These are phyloP conservation scores for Diaporthe aspalathi DNA, from an alignment of 2,329 filamentous ascomycete species.

Conservation along the genomic window DNA sequence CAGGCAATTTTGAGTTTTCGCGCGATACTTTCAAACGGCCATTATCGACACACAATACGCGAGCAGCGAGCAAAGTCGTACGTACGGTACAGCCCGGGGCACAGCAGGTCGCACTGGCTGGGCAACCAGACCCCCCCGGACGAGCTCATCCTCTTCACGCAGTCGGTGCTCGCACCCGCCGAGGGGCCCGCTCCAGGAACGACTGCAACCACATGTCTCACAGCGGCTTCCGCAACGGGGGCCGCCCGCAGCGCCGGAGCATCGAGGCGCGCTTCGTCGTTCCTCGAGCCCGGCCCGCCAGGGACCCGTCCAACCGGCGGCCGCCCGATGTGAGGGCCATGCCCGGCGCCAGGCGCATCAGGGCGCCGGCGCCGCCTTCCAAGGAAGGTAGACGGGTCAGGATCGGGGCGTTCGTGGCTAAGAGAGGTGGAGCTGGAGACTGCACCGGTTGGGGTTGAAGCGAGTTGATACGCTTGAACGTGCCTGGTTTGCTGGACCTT, in stretches of 20 bases:
- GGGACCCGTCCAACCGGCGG: constrained; percentile 22
- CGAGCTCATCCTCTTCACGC: constrained; percentile 28
- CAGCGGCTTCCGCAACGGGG: constrained; percentile 22
- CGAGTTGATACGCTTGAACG: neutral
- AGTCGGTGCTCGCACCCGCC: constrained; percentile 24
- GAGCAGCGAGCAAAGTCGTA: constrained; percentile 10
- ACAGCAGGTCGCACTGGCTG: constrained; percentile 29
- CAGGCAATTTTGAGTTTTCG: too few species aligned
- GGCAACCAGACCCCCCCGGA: constrained; percentile 28
- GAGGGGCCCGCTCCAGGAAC: constrained; percentile 9
- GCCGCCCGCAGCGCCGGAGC: constrained; percentile 18
- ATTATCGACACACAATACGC: neutral
- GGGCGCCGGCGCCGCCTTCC: constrained; percentile 13
- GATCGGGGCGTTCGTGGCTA: constrained; percentile 18
- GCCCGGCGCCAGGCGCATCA: constrained; percentile 7
- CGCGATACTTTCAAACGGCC: too few species aligned
- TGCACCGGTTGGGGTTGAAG: constrained; percentile 12
- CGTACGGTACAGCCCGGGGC: constrained; percentile 13
- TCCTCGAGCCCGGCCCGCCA: constrained; percentile 8
- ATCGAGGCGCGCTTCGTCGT: constrained; percentile 30
- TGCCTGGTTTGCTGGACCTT: neutral
- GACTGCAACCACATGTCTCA: constrained; percentile 29
- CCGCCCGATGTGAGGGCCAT: constrained; percentile 23
- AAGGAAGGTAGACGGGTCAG: constrained; percentile 23
- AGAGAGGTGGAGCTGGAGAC: constrained; percentile 30